phyloP scores from a whole-genome alignment of 2,329 filamentous ascomycete species.

The Monosporascus sp. region DNA sequence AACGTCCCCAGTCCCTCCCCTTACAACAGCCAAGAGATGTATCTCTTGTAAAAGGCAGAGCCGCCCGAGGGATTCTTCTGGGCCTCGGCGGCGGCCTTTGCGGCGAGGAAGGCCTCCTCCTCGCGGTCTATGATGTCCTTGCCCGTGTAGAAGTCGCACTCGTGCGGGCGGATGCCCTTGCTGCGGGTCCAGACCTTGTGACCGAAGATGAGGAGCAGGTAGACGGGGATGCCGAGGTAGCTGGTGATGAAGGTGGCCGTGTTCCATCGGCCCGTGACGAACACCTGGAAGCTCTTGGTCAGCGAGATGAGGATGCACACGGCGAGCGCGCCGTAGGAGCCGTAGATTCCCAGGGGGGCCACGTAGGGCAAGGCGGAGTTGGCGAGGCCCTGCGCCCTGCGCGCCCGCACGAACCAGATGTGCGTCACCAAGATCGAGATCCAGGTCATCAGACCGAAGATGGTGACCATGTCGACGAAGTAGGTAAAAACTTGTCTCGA shows the following conservation, averaged over 20 bases:
- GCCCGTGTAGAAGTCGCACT: slow-evolving; percentile 65
- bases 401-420: slow-evolving; percentile 60
- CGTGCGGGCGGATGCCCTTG: slow-evolving; percentile 48
- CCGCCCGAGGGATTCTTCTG: slow-evolving; percentile 23
- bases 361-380: slow-evolving; percentile 55
- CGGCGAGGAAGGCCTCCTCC: slow-evolving; percentile 62
- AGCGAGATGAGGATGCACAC: slow-evolving; percentile 70
- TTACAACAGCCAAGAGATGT: slow-evolving; percentile 58
- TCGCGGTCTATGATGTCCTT: slow-evolving; percentile 70
- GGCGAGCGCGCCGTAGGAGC: slow-evolving; percentile 61
- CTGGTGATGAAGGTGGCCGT: slow-evolving; percentile 71
- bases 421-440: slow-evolving; percentile 64
- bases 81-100: slow-evolving; percentile 37
- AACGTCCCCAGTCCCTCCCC: neutral
- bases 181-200: slow-evolving; percentile 56
- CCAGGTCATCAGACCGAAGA: slow-evolving; percentile 63
- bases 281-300: slow-evolving; percentile 79
- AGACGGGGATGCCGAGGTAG: slow-evolving; percentile 72
- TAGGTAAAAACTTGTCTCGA: slow-evolving; percentile 55
- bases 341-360: slow-evolving; percentile 66
- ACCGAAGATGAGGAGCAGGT: slow-evolving; percentile 63
- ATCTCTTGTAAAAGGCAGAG: slow-evolving; percentile 52
- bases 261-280: slow-evolving; percentile 44
- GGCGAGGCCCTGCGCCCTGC: slow-evolving; percentile 54
- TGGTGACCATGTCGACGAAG: slow-evolving; percentile 63